phyloP scores from a whole-genome alignment of 176 grass and related monocot genomes.

The Thalia dealbata region DNA sequence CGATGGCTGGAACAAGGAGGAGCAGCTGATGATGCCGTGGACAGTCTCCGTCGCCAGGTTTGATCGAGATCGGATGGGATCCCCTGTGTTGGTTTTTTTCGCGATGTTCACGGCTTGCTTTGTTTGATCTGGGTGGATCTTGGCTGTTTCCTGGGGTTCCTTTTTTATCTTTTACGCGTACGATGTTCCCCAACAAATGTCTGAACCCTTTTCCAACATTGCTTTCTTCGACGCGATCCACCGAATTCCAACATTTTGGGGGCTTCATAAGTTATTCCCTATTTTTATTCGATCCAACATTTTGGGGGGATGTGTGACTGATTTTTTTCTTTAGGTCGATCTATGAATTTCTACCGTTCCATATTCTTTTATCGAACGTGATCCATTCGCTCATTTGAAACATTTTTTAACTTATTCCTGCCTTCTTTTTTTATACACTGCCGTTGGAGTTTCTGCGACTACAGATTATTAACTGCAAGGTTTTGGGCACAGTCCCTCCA shows the following conservation, averaged over 20 bases:
- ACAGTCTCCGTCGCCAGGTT: conserved; percentile 59
- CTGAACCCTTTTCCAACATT: background rate
- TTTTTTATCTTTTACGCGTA: background rate
- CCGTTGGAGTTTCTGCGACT: background rate
- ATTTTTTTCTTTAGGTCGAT: background rate
- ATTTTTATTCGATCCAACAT: background rate
- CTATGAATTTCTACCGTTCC: background rate
- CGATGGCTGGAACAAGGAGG: conserved; percentile 44
- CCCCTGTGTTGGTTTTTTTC: background rate
- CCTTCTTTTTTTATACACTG: too few species aligned
- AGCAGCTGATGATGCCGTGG: conserved; percentile 53
- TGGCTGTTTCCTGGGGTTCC: background rate
- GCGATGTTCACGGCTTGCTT: background rate
- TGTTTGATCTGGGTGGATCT: background rate
- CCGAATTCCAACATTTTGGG: background rate
- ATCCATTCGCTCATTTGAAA: background rate
- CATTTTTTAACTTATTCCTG: too few species aligned
- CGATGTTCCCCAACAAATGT: background rate
- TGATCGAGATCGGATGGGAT: background rate
- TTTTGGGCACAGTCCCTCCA: too few species aligned
- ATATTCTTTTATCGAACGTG: background rate
- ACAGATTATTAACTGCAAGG: background rate
- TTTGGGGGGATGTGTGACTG: too few species aligned
- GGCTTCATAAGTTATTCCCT: background rate
- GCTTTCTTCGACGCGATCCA: background rate